Base-by-base conservation (phyloP, 2,329 filamentous ascomycete species). In the Diaporthe destruens region DNA sequence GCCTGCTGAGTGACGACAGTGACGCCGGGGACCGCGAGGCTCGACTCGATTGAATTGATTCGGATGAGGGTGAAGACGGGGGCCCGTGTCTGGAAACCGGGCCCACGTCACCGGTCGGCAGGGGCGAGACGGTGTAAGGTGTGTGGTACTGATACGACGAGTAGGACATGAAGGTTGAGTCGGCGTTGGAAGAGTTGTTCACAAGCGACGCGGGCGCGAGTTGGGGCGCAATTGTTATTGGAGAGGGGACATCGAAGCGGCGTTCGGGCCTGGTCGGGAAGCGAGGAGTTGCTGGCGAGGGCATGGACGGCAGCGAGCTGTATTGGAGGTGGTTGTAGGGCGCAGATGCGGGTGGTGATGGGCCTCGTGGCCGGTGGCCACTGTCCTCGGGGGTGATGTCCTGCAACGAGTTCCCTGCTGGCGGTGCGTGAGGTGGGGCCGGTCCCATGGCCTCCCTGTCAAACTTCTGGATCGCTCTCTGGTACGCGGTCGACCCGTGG, bases 401-500 rank as follows among this genome's bases (percentile, higher is more conserved):
- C 39, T 82, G 78, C 36, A 79, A 76, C 39, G 80, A 78, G 77
- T 84, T 81, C 42, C 79, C 80, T 63, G 78, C 77, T 16, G 78
- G 80, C n/a, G 85, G 85, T 0, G 81, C 81, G 75, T 88, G 88
- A 11, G 83, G 82, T 6, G 87, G 86, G 7, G 86, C 84, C 1
- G 86, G 85, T 0, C 87, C 85, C 74, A 85, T 84, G 36, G 88
- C 82, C 72, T 88, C 86, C 59, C 83, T 82, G 20, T 87, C 86
- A 39, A 89, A 77, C 77, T 88, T 89, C 71, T 83, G 82, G 73
- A 84, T 81, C 0, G 86, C 85, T 16, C 84, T 76, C 72, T 91
- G 87, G 73, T 90, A 90, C 1, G 85, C 81, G 54, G 82, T 86
- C 47, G 86, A 72, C 25, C 80, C 80, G 3, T 82, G 80, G 0